phyloP scores from a whole-genome alignment of 257 asterid species.

The Lithospermum erythrorhizon region DNA sequence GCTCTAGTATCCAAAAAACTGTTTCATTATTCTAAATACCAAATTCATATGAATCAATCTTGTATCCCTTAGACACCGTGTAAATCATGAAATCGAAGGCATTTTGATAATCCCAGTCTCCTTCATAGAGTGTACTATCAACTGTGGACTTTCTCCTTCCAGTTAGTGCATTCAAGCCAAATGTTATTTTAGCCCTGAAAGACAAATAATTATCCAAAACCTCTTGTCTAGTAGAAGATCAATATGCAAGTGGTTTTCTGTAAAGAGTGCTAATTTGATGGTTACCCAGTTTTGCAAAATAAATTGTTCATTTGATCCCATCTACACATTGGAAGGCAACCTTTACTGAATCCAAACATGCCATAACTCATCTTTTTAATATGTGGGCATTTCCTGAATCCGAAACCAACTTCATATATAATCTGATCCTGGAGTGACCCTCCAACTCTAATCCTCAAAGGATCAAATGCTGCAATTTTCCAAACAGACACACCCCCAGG shows the following conservation, averaged over 20 bases:
- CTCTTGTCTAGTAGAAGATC: too few species aligned
- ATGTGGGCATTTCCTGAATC: conserved; percentile 39
- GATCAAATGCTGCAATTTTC: conserved; percentile 33
- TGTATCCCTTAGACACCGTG: conserved; percentile 53
- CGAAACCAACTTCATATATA: conserved; percentile 38
- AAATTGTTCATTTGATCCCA: conserved; percentile 56
- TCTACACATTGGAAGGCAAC: conserved; percentile 58
- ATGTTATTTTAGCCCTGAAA: conserved; percentile 50
- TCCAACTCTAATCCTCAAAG: conserved; percentile 59
- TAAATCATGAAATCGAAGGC: conserved; percentile 54
- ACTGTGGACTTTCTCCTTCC: conserved; percentile 32
- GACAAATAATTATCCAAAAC: too few species aligned
- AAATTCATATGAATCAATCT: conserved; percentile 70
- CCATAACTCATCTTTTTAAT: conserved; percentile 23
- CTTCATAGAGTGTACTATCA: conserved; percentile 33
- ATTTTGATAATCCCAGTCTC: conserved; percentile 51
- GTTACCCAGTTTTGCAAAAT: conserved; percentile 52
- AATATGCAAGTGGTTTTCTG: too few species aligned
- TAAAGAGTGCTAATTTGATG: background rate
- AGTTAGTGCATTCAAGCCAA: conserved; percentile 60
- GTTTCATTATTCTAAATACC: conserved; percentile 21
- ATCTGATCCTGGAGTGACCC: conserved; percentile 74
- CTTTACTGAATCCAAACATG: conserved; percentile 47
- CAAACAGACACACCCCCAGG: too few species aligned
- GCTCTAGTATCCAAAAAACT: background rate